phyloP scores from a whole-genome alignment of 2,329 filamentous ascomycete genomes.

The Fusarium xyrophilum region DNA sequence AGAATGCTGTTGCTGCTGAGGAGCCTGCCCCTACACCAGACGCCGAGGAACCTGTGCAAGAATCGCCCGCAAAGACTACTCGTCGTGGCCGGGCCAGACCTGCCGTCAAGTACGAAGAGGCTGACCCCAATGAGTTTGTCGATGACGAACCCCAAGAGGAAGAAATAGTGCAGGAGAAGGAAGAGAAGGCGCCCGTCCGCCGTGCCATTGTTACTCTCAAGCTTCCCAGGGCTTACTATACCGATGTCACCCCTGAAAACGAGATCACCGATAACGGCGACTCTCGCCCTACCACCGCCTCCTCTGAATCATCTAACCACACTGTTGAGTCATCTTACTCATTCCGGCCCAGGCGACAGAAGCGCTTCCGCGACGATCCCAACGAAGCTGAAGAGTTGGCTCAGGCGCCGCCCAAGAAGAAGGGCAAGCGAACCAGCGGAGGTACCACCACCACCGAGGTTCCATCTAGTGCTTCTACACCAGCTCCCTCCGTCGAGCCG shows the following conservation, averaged over 20 bases:
- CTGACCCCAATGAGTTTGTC: conserved; percentile 40
- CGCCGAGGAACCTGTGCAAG: conserved; percentile 28
- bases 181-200: conserved; percentile 41
- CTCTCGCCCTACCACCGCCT: conserved; percentile 60
- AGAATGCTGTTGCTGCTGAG: conserved; percentile 36
- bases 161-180: conserved; percentile 23
- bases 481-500: conserved; percentile 32
- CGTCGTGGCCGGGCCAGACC: conserved; percentile 40
- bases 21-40: conserved; percentile 35
- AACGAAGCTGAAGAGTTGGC: conserved; percentile 50
- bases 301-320: conserved; percentile 58
- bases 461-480: conserved; percentile 27
- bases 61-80: conserved; percentile 34
- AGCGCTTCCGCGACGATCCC: conserved; percentile 59
- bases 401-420: conserved; percentile 51
- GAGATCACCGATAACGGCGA: conserved; percentile 53
- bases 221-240: conserved; percentile 52
- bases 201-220: conserved; percentile 49
- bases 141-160: conserved; percentile 39
- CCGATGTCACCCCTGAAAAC: conserved; percentile 47
- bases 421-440: conserved; percentile 42
- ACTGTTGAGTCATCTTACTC: conserved; percentile 61
- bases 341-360: conserved; percentile 62
- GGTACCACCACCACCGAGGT: conserved; percentile 21
- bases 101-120: conserved; percentile 42